Evolutionary conservation across 805 yeast genomes (phyloP).

Genomic region (Wickerhamiella dianesei): DNA sequence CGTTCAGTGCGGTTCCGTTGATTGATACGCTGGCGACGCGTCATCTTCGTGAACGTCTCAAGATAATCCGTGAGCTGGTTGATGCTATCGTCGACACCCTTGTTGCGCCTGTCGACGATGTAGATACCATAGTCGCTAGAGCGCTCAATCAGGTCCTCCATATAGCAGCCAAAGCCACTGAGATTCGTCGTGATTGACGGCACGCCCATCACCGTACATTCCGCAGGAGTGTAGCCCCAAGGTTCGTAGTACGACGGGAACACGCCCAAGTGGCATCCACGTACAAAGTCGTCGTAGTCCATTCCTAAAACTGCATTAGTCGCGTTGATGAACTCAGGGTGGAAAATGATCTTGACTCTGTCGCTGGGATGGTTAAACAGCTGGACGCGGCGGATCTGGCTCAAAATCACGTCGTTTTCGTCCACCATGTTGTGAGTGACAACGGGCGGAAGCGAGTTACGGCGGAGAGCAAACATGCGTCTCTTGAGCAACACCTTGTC

Average conservation of each 20-base stretch:
- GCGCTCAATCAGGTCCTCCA: constrained; percentile 94
- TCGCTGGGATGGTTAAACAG: constrained; percentile 81
- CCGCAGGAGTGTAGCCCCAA: constrained; percentile 99
- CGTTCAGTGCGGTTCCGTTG: constrained; percentile 96
- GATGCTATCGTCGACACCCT: constrained; percentile 84
- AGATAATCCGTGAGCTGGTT: constrained; percentile 78
- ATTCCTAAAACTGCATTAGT: constrained; percentile 86
- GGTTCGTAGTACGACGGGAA: constrained; percentile 98
- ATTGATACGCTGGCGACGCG: constrained; percentile 93
- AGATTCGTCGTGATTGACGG: constrained; percentile 93
- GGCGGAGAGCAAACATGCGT: constrained; percentile 81
- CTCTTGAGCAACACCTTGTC: constrained; percentile 83
- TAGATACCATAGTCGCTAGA: constrained; percentile 94
- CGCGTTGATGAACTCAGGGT: constrained; percentile 91
- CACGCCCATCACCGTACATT: constrained; percentile 98
- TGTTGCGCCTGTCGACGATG: constrained; percentile 87
- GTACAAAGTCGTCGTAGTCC: constrained; percentile 93
- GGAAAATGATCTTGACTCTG: constrained; percentile 89
- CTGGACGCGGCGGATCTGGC: constrained; percentile 82
- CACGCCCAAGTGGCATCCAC: constrained; percentile 96
- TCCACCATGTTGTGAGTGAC: constrained; percentile 96
- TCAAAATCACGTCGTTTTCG: constrained; percentile 85
- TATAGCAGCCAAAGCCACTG: constrained; percentile 95
- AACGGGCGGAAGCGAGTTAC: constrained; percentile 83
- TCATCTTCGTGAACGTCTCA: constrained; percentile 77